Evolutionary conservation across 2,329 filamentous ascomycete genomes (phyloP).

Genomic region (Cercospora sesami): DNA sequence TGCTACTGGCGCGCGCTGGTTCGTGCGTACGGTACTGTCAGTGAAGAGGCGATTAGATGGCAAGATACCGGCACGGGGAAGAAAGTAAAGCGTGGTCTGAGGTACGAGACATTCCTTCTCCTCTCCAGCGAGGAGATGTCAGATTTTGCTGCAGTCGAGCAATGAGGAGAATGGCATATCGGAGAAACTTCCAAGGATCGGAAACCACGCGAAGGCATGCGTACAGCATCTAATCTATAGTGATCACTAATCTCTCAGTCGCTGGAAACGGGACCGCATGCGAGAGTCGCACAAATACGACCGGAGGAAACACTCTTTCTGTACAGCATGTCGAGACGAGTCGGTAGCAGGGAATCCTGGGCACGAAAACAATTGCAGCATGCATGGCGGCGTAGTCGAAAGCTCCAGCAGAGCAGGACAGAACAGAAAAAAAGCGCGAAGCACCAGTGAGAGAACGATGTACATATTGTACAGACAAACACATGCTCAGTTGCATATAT

Average conservation of each 20-base stretch:
- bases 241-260: not conserved
- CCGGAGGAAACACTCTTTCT: not conserved
- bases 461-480: not conserved
- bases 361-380: not conserved
- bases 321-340: not conserved
- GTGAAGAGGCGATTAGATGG: constrained; percentile 23
- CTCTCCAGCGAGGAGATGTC: constrained; percentile 28
- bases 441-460: not conserved
- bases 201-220: not conserved
- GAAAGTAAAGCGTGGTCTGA: constrained; percentile 21
- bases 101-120: constrained; percentile 28
- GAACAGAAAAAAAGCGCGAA: not conserved
- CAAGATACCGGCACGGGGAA: constrained; percentile 5
- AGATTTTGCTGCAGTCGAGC: constrained; percentile 1
- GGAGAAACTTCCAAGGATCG: not conserved
- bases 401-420: not conserved
- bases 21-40: constrained; percentile 22
- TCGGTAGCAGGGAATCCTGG: not conserved
- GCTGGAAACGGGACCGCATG: not conserved
- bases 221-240: not conserved
- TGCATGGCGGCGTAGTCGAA: not conserved
- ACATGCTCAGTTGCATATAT: not conserved
- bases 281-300: not conserved
- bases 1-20: constrained; percentile 34
- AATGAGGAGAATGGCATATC: not conserved